These are phyloP conservation scores for Dispira simplex DNA, from an alignment of 192 early-diverging fungal genomes.

Conservation along the genomic window DNA sequence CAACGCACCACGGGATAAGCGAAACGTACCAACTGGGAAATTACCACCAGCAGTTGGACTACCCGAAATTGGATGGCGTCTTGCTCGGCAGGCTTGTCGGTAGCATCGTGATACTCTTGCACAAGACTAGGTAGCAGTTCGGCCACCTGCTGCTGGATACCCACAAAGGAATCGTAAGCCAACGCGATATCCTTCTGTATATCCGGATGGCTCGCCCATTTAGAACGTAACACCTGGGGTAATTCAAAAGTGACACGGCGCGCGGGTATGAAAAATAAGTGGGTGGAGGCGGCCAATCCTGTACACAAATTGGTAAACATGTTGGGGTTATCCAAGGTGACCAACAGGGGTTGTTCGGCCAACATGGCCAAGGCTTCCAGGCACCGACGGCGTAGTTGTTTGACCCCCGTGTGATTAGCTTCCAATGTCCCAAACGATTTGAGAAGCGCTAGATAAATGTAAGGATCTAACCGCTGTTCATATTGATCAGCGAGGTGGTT, in stretches of 20 bases:
- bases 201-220: background rate
- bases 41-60: background rate
- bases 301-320: background rate
- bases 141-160: background rate
- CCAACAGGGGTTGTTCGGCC: background rate
- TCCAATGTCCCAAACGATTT: background rate
- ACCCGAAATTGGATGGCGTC: background rate
- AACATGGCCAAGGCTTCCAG: background rate
- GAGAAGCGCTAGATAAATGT: conserved; percentile 2
- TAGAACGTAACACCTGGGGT: background rate
- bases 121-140: background rate
- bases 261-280: background rate
- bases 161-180: background rate
- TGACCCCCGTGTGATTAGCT: background rate
- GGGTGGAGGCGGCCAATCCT: background rate
- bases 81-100: background rate
- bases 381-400: background rate
- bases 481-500: background rate
- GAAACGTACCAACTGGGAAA: background rate
- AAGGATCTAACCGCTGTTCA: background rate
- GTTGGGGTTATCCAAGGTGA: background rate
- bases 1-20: background rate
- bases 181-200: background rate
- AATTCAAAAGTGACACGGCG: background rate
- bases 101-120: background rate